Conservation (phyloP, 2,329 filamentous ascomycete genomes). For the Bretziella fagacearum region DNA sequence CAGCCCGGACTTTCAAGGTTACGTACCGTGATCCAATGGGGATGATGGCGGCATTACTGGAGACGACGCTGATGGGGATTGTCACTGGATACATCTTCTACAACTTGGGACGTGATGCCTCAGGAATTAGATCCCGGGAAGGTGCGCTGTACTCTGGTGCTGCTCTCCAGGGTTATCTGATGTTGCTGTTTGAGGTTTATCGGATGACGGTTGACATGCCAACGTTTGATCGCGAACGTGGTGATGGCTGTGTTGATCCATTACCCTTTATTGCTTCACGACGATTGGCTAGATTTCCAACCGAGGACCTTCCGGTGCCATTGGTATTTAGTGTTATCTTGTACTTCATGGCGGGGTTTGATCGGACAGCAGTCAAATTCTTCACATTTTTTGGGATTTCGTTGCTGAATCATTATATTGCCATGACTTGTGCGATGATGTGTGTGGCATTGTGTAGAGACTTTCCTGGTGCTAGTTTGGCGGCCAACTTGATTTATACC, state of each 20-base stretch:
- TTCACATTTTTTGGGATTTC: constrained; percentile 55
- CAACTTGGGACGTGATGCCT: constrained; percentile 43
- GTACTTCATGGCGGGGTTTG: constrained; percentile 66
- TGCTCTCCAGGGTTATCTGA: constrained; percentile 58
- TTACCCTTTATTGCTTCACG: constrained; percentile 54
- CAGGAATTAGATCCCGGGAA: constrained; percentile 57
- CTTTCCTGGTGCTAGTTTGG: constrained; percentile 53
- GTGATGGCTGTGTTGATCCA: constrained; percentile 54
- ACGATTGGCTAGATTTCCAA: constrained; percentile 47
- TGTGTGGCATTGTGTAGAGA: constrained; percentile 48
- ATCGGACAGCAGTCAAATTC: constrained; percentile 44
- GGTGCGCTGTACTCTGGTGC: constrained; percentile 57
- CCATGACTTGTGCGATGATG: constrained; percentile 52
- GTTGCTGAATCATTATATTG: constrained; percentile 55
- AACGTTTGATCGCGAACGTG: constrained; percentile 58
- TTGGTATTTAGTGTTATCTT: constrained; percentile 53
- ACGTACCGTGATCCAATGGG: constrained; percentile 65
- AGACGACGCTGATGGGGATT: constrained; percentile 53
- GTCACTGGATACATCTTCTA: constrained; percentile 60
- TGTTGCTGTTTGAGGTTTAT: constrained; percentile 60
- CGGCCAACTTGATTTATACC: constrained; percentile 57
- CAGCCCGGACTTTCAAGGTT: constrained; percentile 49
- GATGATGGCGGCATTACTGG: constrained; percentile 50
- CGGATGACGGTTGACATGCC: constrained; percentile 58
- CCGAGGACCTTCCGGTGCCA: constrained; percentile 58